Evolutionary conservation across 495 filamentous ascomycete species (phyloP).

Genomic region (Cenococcum geophilum): DNA sequence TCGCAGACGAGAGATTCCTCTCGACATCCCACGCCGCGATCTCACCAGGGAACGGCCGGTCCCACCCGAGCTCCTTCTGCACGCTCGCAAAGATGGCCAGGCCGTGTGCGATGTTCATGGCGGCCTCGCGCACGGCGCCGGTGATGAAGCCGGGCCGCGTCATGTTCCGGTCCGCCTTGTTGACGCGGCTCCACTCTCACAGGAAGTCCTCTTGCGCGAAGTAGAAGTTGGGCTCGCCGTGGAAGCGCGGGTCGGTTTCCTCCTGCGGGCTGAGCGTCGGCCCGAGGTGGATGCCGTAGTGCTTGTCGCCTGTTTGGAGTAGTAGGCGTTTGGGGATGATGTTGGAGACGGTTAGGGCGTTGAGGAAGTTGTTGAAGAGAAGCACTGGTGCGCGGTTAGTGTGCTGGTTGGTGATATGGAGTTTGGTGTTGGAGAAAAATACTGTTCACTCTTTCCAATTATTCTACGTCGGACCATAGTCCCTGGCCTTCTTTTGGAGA

Average conservation of each 20-base stretch:
- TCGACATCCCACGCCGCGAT: neutral
- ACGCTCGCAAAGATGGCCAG: neutral
- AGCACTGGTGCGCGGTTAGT: neutral
- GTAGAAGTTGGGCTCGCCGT: conserved; percentile 49
- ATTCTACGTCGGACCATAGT: conserved; percentile 46
- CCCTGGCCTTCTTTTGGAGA: conserved; percentile 36
- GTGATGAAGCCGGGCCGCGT: conserved; percentile 45
- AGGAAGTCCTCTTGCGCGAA: conserved; percentile 49
- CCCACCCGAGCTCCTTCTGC: neutral
- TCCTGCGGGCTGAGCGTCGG: conserved; percentile 38
- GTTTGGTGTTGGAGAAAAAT: neutral
- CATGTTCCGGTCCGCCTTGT: conserved; percentile 38
- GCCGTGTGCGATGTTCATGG: conserved; percentile 39
- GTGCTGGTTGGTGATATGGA: neutral
- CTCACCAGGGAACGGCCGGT: neutral
- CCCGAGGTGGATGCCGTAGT: conserved; percentile 50
- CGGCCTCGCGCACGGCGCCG: conserved; percentile 46
- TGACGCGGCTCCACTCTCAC: conserved; percentile 26
- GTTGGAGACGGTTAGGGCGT: conserved; percentile 38
- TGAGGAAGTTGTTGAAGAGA: conserved; percentile 46
- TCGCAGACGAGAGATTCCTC: conserved; percentile 17
- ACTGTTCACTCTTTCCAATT: conserved; percentile 43
- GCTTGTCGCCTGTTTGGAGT: conserved; percentile 48
- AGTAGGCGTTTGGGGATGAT: conserved; percentile 46
- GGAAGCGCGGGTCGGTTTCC: conserved; percentile 44